Base-by-base conservation (phyloP, 2,329 filamentous ascomycete genomes). In the Zarea fungicola region DNA sequence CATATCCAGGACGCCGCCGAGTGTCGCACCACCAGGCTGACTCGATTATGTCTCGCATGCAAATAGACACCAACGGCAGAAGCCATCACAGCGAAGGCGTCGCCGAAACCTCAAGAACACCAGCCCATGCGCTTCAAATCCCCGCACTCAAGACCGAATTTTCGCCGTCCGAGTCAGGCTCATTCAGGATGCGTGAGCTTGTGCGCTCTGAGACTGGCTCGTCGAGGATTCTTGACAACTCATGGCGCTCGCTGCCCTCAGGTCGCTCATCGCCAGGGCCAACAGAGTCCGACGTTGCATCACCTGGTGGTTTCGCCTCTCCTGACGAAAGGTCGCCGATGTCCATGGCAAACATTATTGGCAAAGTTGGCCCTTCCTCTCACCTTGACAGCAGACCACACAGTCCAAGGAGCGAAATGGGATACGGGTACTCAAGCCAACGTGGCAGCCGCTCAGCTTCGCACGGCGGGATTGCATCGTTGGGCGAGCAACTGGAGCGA, bases 241-340 rank as follows among this genome's bases (percentile, higher is more conserved):
- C 26, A 11, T 48, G 45, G 45, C 28, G 29, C 14, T 34, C 37
- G 32, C 28, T 10, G 11, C 35, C 29, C 21, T 48, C 45, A 6
- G 35, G 36, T 19, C 45, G 45, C 29, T 48, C 45, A 25, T 48
- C 45, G 9, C 45, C 45, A 9, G 36, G 47, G 9, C 47, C 40
- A 6, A 43, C 47, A 14, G 47, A 49, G 7, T 25, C 18, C 6
- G 34, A 49, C 31, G 28, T 39, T 18, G 9, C 42, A 9, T 49
- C 46, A 9, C 39, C 34, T 21, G 22, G 14, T 14, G 45, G 36
- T 21, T n/a, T 48, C n/a, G 36, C 19, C 13, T 48, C 45, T 11
- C 45, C 45, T 13, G 29, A 41, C 16, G 36, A 36, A 19, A 21
- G 36, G 29, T 48, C 45, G 19, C 28, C 36, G 29, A 48, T 48